Base-by-base conservation (phyloP, 371 early-diverging fungal genomes). In the Apophysomyces trapeziformis region DNA sequence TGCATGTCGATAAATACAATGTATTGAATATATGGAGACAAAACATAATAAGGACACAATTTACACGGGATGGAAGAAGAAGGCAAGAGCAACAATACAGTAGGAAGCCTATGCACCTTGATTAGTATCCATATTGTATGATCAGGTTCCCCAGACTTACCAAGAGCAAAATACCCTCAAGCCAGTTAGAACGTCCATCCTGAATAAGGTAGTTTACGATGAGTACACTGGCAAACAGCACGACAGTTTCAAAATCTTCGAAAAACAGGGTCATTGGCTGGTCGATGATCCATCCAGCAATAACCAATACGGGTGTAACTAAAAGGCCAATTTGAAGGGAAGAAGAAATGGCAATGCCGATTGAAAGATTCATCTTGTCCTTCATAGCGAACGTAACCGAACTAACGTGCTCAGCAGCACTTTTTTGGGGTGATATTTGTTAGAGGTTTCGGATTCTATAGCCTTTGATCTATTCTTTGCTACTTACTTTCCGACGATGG, bases 241-340 rank as follows among this genome's bases (percentile, higher is more conserved):
- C 87, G 5, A 86, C 85, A 3, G 93, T 92, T 72, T 95, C 94
- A 74, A 95, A 93, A 35, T 86, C 77, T 39, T 88, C 84, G 68
- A 97, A 96, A 70, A 85, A 88, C 39, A 97, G 80, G 13, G 90
- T 90, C 86, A 96, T 86, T 4, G 86, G 89, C 64, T 87, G 79
- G 59, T 60, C 69, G 60, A 95, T 91, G 59, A 88, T 83, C 96
- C 97, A 97, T 5, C 96, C 96, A 7, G 90, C 75, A 60, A 96
- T 79, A 45, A 95, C 95, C 57, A 92, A 72, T 32, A 95, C 69
- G 7, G 96, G 97, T 14, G 92, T 91, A 7, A 95, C 94, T 38
- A 95, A 85, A 39, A 96, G 80, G 5, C 94, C 92, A 60, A 96
- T 94, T 75, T 96, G 96, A 76, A 94, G 88, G 39, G 90, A 90